These are phyloP conservation scores for Mrakia gelida DNA, from an alignment of 768 basidiomycete genomes.

Conservation along the genomic window DNA sequence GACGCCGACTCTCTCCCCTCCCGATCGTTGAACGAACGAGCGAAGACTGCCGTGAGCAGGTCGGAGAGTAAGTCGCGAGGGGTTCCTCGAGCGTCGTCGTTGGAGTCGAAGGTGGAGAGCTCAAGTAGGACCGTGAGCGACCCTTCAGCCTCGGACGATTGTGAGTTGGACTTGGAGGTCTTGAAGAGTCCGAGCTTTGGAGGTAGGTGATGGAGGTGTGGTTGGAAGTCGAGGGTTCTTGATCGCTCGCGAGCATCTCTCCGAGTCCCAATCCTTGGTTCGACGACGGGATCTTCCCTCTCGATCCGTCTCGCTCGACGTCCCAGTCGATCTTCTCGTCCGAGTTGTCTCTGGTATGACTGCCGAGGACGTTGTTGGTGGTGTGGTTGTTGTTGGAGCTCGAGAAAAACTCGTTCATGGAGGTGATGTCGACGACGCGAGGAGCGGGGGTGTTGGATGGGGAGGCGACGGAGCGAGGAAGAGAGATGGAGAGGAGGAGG, in stretches of 20 bases:
- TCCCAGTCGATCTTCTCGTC: background rate
- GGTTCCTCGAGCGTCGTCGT: background rate
- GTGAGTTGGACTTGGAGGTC: background rate
- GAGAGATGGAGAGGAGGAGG: constrained; percentile 14
- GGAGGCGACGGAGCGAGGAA: background rate
- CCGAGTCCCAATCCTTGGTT: background rate
- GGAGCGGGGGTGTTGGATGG: background rate
- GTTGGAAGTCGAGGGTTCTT: background rate
- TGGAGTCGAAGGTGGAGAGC: background rate
- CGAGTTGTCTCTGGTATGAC: background rate
- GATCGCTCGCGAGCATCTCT: background rate
- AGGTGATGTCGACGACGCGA: background rate
- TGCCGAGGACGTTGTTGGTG: background rate
- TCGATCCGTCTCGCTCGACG: background rate
- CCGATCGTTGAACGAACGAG: background rate
- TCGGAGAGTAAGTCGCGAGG: background rate
- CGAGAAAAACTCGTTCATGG: background rate
- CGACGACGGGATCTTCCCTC: background rate
- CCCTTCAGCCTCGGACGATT: background rate
- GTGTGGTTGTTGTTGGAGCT: background rate
- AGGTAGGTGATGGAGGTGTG: background rate
- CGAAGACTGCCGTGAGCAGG: background rate
- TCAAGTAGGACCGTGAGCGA: background rate
- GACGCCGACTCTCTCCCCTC: background rate
- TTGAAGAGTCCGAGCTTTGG: background rate